Evolutionary conservation across 2,329 filamentous ascomycete species (phyloP), one percentile per base, ranked within the genome.

Genomic region (Phyllosticta capitalensis): DNA sequence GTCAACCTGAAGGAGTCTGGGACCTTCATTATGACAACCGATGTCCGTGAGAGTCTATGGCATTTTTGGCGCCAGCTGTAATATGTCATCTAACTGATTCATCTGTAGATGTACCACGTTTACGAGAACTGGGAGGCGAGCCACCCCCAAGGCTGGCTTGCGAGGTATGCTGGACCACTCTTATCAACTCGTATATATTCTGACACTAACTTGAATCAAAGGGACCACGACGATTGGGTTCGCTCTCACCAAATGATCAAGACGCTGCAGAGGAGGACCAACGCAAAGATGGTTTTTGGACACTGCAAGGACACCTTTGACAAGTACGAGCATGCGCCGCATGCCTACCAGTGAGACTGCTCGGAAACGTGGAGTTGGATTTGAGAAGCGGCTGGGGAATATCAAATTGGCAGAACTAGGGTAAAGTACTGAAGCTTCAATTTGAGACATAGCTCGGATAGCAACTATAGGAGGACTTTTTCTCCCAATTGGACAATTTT

Each of bases 61-160:
- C n/a, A n/a, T n/a, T n/a, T n/a, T n/a, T n/a, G n/a, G n/a, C n/a
- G n/a, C n/a, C n/a, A n/a, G n/a, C n/a, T n/a, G n/a, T n/a, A n/a
- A n/a, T n/a, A n/a, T n/a, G n/a, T n/a, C n/a, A n/a, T n/a, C n/a
- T n/a, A n/a, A n/a, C n/a, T n/a, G n/a, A n/a, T n/a, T n/a, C n/a
- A n/a, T n/a, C n/a, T n/a, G n/a, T n/a, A n/a, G n/a, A n/a, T n/a
- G 64, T 72, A 73, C 56, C 71, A 74, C 57, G 71, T 74, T 1
- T 64, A 64, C 55, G 71, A 74, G 65, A 74, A 74, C 28, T 72
- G 62, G 38, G 63, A 69, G 30, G 62, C 67, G n/a, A 65, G 64
- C 52, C 64, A 70, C 38, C 71, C 72, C 21, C 71, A 73, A 58
- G 71, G 72, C 0, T 73, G 72, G 72, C 58, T 73, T 56, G 69